Evolutionary conservation across 1,284 basidiomycete genomes (phyloP).

Genomic region (Xanthoconium separans): DNA sequence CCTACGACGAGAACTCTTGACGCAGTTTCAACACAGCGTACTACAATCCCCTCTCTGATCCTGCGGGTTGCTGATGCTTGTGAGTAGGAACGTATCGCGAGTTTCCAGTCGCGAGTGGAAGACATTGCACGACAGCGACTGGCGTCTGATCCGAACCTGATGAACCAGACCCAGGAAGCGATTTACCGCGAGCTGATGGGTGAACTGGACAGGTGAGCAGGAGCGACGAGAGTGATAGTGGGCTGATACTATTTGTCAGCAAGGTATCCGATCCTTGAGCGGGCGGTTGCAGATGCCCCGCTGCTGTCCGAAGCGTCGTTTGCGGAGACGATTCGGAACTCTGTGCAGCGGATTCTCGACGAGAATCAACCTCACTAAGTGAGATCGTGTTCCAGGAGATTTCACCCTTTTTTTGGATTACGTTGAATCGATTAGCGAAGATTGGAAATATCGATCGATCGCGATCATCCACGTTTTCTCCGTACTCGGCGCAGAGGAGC

Average conservation of each 20-base stretch:
- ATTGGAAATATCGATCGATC: slow-evolving; percentile 9
- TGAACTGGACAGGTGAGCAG: slow-evolving; percentile 62
- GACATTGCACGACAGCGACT: slow-evolving; percentile 60
- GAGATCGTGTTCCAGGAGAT: slow-evolving; percentile 1
- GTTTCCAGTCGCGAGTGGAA: slow-evolving; percentile 56
- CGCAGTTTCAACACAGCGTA: slow-evolving; percentile 60
- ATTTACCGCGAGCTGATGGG: slow-evolving; percentile 63
- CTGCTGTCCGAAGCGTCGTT: slow-evolving; percentile 53
- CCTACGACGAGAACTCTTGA: slow-evolving; percentile 61
- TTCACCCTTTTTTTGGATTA: neutral
- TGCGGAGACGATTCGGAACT: slow-evolving; percentile 42
- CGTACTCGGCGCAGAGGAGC: neutral
- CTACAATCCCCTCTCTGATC: too few species aligned
- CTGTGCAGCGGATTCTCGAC: slow-evolving; percentile 42
- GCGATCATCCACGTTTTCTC: slow-evolving; percentile 1
- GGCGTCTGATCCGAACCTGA: slow-evolving; percentile 50
- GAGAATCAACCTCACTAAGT: slow-evolving; percentile 27
- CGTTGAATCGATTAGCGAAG: slow-evolving; percentile 4
- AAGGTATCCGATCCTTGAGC: slow-evolving; percentile 44
- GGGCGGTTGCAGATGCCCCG: slow-evolving; percentile 55
- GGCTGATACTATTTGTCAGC: too few species aligned
- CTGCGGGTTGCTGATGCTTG: neutral
- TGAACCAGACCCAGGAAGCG: slow-evolving; percentile 51
- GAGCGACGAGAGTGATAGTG: neutral
- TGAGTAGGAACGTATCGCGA: slow-evolving; percentile 47